Percentiles rank a stretch among this genome's conserved stretches.
Conservation (phyloP, 2,329 filamentous ascomycete species). For the Lojkania enalia region DNA sequence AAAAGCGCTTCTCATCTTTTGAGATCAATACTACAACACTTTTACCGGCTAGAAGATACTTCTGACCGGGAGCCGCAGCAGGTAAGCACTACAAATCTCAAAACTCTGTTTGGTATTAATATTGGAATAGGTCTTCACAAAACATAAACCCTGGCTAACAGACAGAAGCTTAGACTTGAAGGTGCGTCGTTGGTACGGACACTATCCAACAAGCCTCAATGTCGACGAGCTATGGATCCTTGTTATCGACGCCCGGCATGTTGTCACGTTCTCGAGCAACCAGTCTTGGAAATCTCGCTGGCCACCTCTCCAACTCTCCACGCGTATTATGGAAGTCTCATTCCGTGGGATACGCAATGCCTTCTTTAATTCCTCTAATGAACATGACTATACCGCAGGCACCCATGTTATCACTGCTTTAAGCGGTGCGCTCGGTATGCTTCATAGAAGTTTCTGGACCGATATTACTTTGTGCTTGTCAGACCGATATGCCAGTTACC, state of each 20-base stretch:
- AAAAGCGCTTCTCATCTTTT: conserved; percentile 45
- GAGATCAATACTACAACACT: conserved; percentile 48
- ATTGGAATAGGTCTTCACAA: conserved; percentile 43
- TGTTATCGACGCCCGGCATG: conserved; percentile 45
- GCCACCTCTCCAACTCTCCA: conserved; percentile 47
- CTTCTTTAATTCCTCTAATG: conserved; percentile 35
- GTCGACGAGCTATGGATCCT: conserved; percentile 51
- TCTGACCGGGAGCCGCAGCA: conserved; percentile 45
- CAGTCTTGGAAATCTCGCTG: conserved; percentile 50
- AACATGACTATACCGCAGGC: conserved; percentile 44
- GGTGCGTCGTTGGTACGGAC: conserved; percentile 48
- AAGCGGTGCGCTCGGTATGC: conserved; percentile 47
- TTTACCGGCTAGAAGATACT: conserved; percentile 50
- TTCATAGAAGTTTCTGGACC: conserved; percentile 50
- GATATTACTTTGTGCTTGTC: conserved; percentile 48
- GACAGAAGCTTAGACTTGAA: conserved; percentile 49
- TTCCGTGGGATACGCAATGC: conserved; percentile 48
- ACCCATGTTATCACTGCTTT: conserved; percentile 45
- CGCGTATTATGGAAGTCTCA: conserved; percentile 46
- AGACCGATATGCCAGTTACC: conserved; percentile 48
- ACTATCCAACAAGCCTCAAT: conserved; percentile 47
- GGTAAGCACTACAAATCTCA: too few species aligned
- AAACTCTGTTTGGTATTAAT: too few species aligned
- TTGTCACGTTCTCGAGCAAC: conserved; percentile 49
- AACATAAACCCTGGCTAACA: conserved; percentile 48